Percentiles rank a stretch among this genome's conserved stretches.
Conservation (phyloP, 2,329 filamentous ascomycete species). For the Aureobasidium sp. region DNA sequence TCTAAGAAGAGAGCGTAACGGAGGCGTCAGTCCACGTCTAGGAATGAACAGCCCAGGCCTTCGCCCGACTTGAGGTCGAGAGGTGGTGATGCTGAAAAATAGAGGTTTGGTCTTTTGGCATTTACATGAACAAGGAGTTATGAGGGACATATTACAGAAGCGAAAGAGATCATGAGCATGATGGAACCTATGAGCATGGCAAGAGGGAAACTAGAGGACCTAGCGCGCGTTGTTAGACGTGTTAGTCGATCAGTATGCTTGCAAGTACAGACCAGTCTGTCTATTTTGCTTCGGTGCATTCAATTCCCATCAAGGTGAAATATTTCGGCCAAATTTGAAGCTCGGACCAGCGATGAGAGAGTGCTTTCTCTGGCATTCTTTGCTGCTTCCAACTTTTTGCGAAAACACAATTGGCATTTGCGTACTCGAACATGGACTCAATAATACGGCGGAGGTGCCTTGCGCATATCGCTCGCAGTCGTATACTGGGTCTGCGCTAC, state of each 20-base stretch:
- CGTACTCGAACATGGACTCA: background rate
- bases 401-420: background rate
- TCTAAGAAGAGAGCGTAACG: slow-evolving; percentile 14
- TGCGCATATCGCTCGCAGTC: background rate
- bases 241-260: background rate
- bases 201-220: background rate
- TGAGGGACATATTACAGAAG: background rate
- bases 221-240: background rate
- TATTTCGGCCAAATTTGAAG: background rate
- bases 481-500: background rate
- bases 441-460: background rate
- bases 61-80: background rate
- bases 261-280: background rate
- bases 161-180: background rate
- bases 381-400: background rate
- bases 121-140: background rate
- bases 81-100: background rate
- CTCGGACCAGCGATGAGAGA: background rate
- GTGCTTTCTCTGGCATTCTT: background rate
- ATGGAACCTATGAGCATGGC: slow-evolving; percentile 4
- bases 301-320: slow-evolving; percentile 3
- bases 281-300: background rate
- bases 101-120: background rate
- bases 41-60: slow-evolving; percentile 7
- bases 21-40: slow-evolving; percentile 6